Evolutionary conservation across 1,284 basidiomycete species (phyloP).

Genomic region (Rhodotorula mucilaginosa): DNA sequence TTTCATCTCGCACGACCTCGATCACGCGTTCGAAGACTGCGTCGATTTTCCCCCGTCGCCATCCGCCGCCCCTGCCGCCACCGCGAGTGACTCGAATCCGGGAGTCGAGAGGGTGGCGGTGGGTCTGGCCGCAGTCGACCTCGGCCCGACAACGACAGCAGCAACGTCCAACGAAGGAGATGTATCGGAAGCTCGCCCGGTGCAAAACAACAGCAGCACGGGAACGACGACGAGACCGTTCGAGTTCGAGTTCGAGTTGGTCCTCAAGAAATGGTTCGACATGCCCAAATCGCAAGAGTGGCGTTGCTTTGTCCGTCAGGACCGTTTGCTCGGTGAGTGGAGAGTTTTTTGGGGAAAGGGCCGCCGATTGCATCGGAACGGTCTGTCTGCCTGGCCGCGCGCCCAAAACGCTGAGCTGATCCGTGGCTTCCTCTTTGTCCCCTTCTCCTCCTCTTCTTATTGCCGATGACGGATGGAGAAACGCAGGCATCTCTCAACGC

Average conservation of each 20-base stretch:
- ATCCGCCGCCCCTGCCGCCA: not conserved
- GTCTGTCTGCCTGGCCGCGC: no score
- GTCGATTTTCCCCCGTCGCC: constrained; percentile 60
- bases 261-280: constrained; percentile 86
- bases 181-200: no score
- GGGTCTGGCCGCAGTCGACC: not conserved
- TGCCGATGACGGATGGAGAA: no score
- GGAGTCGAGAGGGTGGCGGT: not conserved
- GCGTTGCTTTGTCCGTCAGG: constrained; percentile 77
- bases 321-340: constrained; percentile 64
- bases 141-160: not conserved
- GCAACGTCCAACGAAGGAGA: not conserved
- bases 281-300: constrained; percentile 79
- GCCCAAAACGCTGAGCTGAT: no score
- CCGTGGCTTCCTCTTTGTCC: not conserved
- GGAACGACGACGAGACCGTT: constrained; percentile 49
- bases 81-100: no score
- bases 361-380: no score
- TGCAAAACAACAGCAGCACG: no score
- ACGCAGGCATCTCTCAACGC: constrained; percentile 84
- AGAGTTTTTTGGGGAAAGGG: no score
- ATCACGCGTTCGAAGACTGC: constrained; percentile 50
- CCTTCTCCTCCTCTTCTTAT: not conserved
- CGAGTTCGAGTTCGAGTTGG: constrained; percentile 73
- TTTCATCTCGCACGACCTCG: constrained; percentile 79